A percentile compares a stretch with the other conserved stretches of the same genome.
These are phyloP conservation scores for Taphrina flavorubra DNA, from an alignment of 1,139 yeast species.

Conservation along the genomic window DNA sequence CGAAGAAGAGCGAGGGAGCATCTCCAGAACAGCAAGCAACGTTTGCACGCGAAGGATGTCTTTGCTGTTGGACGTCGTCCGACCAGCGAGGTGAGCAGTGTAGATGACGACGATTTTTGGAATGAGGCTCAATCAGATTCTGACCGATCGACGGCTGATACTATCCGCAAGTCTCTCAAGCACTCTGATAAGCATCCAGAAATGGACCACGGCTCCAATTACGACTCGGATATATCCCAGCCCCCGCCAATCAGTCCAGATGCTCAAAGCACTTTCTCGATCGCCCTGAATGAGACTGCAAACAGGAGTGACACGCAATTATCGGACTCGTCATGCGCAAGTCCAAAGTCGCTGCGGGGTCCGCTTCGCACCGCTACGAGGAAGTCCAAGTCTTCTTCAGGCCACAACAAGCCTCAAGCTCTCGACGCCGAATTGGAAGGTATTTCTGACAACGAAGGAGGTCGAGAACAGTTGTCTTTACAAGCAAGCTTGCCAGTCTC, in stretches of 20 bases:
- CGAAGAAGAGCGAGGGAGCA: slow-evolving; percentile 5
- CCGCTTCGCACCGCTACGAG: not conserved
- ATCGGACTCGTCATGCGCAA: not conserved
- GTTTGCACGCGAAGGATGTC: not conserved
- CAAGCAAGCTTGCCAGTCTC: not conserved
- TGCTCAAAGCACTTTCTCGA: not conserved
- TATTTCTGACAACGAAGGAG: not conserved
- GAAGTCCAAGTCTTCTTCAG: not conserved
- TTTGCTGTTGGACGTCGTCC: slow-evolving; percentile 9
- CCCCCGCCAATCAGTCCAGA: not conserved
- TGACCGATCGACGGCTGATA: not conserved
- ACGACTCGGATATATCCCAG: not conserved
- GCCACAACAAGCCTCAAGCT: slow-evolving; percentile 2
- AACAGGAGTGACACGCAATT: not conserved
- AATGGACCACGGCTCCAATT: not conserved
- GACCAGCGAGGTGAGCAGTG: slow-evolving; percentile 28
- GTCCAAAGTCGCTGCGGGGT: not conserved
- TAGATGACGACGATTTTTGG: slow-evolving; percentile 43
- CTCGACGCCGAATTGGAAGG: slow-evolving; percentile 10
- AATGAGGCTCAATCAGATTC: not conserved
- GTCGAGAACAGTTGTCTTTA: not conserved
- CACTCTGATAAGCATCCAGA: not conserved
- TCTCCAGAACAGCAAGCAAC: not conserved
- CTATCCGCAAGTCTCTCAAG: not conserved
- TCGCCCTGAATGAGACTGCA: not conserved